phyloP scores from a whole-genome alignment of 306 rosid genomes.

The Coriaria nepalensis region DNA sequence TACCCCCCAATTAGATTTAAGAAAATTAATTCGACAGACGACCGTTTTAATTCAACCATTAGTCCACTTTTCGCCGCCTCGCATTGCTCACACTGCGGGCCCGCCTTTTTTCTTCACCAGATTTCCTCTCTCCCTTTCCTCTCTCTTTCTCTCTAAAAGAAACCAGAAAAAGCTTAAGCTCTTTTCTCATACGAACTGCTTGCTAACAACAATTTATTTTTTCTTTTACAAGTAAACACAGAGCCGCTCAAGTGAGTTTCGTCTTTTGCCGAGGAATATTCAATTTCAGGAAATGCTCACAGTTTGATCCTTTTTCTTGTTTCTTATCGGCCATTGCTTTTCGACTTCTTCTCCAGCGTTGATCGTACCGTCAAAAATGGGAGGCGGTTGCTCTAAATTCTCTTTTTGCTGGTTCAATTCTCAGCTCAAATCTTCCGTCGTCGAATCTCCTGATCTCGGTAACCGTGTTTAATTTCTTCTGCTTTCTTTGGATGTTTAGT shows the following conservation, averaged over 20 bases:
- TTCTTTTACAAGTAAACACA: background rate
- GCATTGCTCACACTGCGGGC: background rate
- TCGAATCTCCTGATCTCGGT: constrained; percentile 79
- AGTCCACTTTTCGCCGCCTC: constrained; percentile 1
- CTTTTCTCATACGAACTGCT: constrained; percentile 1
- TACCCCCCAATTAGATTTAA: background rate
- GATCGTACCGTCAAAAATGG: constrained; percentile 33
- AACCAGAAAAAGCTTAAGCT: constrained; percentile 2
- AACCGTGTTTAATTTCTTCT: background rate
- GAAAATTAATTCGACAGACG: background rate
- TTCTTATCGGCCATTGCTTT: background rate
- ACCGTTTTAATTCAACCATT: constrained; percentile 9
- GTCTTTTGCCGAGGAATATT: too few species aligned
- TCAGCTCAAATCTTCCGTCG: constrained; percentile 66
- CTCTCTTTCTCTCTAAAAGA: background rate
- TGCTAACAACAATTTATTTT: too few species aligned
- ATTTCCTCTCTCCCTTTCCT: background rate
- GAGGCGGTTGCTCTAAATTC: constrained; percentile 89
- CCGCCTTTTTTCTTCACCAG: background rate
- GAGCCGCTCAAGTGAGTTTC: background rate
- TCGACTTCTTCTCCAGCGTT: background rate
- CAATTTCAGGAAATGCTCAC: constrained; percentile 4
- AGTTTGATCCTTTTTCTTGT: constrained; percentile 7
- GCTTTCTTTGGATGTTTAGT: constrained; percentile 4
- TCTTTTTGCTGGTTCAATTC: constrained; percentile 75